Evolutionary conservation across 2,329 filamentous ascomycete species (phyloP).

Genomic region (Diaporthe sp.): DNA sequence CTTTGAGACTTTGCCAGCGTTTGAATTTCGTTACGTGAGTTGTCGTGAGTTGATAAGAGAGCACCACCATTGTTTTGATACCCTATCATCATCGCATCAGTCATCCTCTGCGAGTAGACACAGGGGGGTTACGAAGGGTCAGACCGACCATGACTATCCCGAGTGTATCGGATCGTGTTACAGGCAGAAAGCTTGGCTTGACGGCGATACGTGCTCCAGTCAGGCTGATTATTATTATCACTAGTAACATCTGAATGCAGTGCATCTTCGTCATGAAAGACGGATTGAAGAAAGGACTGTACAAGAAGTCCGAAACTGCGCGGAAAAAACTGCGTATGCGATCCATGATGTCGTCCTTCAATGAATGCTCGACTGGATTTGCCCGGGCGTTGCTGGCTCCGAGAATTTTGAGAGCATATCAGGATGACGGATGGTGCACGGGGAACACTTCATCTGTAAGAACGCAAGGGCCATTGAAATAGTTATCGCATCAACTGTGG

Average conservation of each 20-base stretch:
- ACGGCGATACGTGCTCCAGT: background rate
- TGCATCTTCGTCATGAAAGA: background rate
- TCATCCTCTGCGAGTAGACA: background rate
- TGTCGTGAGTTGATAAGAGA: background rate
- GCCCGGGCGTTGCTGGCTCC: background rate
- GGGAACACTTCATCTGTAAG: background rate
- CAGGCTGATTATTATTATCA: background rate
- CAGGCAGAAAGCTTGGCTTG: background rate
- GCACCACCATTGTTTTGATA: background rate
- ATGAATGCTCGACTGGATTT: background rate
- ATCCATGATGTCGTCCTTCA: background rate
- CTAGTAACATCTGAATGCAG: background rate
- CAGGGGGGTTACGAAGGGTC: accelerated
- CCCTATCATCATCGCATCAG: background rate
- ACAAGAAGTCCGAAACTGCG: background rate
- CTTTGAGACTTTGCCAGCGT: background rate
- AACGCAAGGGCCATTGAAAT: background rate
- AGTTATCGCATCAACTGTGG: background rate
- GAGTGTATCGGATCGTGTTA: conserved; percentile 11
- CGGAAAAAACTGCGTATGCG: background rate
- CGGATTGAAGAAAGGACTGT: background rate
- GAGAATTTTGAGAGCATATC: background rate
- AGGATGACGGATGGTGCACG: too few species aligned
- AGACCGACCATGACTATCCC: background rate
- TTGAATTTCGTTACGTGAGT: background rate